Evolutionary conservation across 129 eudicot genomes (phyloP).

Genomic region (Arctium lappa): DNA sequence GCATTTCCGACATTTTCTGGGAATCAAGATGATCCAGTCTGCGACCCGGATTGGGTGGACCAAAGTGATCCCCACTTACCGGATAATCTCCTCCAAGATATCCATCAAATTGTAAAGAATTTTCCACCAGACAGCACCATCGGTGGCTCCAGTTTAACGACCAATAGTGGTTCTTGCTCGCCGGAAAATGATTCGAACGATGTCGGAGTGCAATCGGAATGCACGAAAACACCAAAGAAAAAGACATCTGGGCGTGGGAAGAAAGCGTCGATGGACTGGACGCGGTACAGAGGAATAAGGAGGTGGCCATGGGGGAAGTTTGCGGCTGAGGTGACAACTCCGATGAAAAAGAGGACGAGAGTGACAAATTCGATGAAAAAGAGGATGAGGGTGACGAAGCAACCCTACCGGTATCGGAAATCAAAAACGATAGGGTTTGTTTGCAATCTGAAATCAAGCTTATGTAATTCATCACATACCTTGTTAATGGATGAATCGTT

Average conservation of each 20-base stretch:
- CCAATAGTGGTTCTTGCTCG: neutral
- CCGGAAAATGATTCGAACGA: neutral
- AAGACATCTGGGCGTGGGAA: conserved; percentile 2
- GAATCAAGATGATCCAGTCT: neutral
- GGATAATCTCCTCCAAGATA: conserved; percentile 15
- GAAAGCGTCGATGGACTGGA: conserved; percentile 28
- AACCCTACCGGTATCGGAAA: no score
- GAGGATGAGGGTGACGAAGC: no score
- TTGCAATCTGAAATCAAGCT: no score
- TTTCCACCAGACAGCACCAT: no score
- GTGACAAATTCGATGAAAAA: neutral
- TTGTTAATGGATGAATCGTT: no score
- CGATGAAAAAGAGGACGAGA: conserved; percentile 26
- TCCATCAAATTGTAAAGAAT: no score
- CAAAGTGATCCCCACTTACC: neutral
- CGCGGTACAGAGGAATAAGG: conserved; percentile 43
- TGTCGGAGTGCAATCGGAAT: neutral
- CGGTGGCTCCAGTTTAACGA: no score
- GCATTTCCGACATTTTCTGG: conserved; percentile 2
- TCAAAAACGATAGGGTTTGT: no score
- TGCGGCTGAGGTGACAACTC: conserved; percentile 53
- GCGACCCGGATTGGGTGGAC: neutral
- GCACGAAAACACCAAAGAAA: conserved; percentile 3
- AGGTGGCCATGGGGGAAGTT: conserved; percentile 59
- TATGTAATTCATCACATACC: no score